Evolutionary conservation across 1,284 basidiomycete species (phyloP).

Genomic region (Phlebopus sp.): DNA sequence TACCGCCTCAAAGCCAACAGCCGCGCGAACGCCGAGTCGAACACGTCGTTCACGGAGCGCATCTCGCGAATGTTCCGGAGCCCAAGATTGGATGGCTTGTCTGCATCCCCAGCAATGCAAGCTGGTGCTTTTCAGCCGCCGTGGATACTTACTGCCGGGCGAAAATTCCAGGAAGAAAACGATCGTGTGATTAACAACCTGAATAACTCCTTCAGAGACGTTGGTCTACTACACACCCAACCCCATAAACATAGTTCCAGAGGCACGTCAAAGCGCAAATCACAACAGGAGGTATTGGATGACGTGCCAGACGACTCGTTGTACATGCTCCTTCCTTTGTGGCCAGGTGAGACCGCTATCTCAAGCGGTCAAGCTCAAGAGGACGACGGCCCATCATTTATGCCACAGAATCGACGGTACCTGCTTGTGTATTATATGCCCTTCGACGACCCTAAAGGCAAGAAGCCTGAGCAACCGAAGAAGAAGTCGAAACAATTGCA

Average conservation of each 20-base stretch:
- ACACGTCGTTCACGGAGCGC: conserved; percentile 22
- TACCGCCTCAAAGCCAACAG: conserved; percentile 33
- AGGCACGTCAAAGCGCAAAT: conserved; percentile 19
- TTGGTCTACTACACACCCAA: conserved; percentile 67
- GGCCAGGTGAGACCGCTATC: conserved; percentile 70
- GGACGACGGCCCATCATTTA: conserved; percentile 35
- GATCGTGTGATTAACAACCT: conserved; percentile 66
- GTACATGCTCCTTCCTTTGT: conserved; percentile 80
- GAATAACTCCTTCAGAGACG: conserved; percentile 73
- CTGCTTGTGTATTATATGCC: conserved; percentile 72
- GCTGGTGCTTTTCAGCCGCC: conserved; percentile 55
- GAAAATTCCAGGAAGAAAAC: conserved; percentile 62
- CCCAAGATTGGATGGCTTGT: conserved; percentile 23
- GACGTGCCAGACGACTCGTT: conserved; percentile 63
- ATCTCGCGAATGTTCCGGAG: conserved; percentile 21
- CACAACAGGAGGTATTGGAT: conserved; percentile 49
- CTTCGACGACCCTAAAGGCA: conserved; percentile 34
- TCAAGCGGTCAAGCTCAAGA: conserved; percentile 27
- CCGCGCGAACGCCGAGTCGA: conserved; percentile 20
- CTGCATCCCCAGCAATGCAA: conserved; percentile 25
- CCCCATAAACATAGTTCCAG: conserved; percentile 34
- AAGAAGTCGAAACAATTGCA: conserved; percentile 27
- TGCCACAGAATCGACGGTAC: conserved; percentile 54
- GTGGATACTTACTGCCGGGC: conserved; percentile 64
- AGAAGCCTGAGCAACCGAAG: conserved; percentile 36